Conservation (phyloP, 1,139 yeast species). For the Nakaseomyces delphensis region DNA sequence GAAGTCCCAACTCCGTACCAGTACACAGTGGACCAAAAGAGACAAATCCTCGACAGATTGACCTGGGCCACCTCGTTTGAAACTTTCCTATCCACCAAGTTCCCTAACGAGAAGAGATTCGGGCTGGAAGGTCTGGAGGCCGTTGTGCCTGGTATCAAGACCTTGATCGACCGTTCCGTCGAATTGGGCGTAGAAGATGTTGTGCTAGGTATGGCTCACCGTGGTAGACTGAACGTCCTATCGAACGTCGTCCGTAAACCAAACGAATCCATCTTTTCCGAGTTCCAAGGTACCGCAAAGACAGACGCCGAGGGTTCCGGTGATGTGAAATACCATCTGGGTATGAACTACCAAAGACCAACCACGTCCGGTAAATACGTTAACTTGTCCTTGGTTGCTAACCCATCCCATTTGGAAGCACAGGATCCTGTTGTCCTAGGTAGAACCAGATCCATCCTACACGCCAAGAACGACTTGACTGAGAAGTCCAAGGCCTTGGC, state of each 20-base stretch:
- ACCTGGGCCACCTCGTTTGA: constrained; percentile 97
- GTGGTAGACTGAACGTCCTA: constrained; percentile 97
- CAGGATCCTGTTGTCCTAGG: constrained; percentile 99
- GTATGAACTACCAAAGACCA: constrained; percentile 98
- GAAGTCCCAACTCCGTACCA: constrained; percentile 86
- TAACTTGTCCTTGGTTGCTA: constrained; percentile 90
- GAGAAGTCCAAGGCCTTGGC: constrained; percentile 81
- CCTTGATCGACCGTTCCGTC: constrained; percentile 87
- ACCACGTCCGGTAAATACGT: constrained; percentile 97
- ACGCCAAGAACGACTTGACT: constrained; percentile 79
- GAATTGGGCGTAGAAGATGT: constrained; percentile 91
- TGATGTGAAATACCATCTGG: constrained; percentile 97
- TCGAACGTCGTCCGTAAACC: constrained; percentile 98
- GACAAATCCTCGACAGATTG: constrained; percentile 91
- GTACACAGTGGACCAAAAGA: constrained; percentile 80
- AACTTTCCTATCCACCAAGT: constrained; percentile 82
- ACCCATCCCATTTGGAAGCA: constrained; percentile 98
- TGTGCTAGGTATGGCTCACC: constrained; percentile 98
- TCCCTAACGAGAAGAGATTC: constrained; percentile 97
- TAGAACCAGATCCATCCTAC: constrained; percentile 94
- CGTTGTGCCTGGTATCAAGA: constrained; percentile 93
- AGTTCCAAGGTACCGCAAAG: constrained; percentile 79
- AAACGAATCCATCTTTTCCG: constrained; percentile 93
- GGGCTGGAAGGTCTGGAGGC: constrained; percentile 98
- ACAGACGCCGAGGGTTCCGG: constrained; percentile 87